These are phyloP conservation scores for Dictyostelium firmibasis DNA, from an alignment of 78 protist genomes.

Conservation along the genomic window DNA sequence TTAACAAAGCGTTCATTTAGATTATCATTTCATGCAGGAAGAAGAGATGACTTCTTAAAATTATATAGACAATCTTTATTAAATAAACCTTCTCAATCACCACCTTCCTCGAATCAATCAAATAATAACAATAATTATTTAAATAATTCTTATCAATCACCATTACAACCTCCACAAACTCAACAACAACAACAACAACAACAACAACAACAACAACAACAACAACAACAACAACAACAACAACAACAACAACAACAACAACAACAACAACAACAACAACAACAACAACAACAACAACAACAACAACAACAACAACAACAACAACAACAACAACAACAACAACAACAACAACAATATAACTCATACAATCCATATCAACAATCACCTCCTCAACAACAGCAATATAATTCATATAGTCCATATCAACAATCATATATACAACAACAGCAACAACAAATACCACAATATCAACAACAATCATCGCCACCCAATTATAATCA, in stretches of 20 bases:
- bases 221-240: background rate
- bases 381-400: background rate
- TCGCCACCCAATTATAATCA: constrained; percentile 6
- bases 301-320: background rate
- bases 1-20: background rate
- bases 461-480: constrained; percentile 23
- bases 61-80: background rate
- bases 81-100: background rate
- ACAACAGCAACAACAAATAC: constrained; percentile 31
- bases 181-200: background rate
- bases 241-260: background rate
- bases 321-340: background rate
- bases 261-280: background rate
- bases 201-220: background rate
- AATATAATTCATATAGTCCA: background rate
- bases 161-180: background rate
- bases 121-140: background rate
- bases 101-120: background rate
- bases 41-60: constrained; percentile 31
- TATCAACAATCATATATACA: background rate
- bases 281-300: background rate
- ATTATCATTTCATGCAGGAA: constrained; percentile 61
- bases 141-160: background rate
- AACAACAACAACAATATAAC: background rate
- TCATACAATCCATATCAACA: background rate